phyloP scores from a whole-genome alignment of 2,329 filamentous ascomycete species.

The Arthrinium phaeospermum region DNA sequence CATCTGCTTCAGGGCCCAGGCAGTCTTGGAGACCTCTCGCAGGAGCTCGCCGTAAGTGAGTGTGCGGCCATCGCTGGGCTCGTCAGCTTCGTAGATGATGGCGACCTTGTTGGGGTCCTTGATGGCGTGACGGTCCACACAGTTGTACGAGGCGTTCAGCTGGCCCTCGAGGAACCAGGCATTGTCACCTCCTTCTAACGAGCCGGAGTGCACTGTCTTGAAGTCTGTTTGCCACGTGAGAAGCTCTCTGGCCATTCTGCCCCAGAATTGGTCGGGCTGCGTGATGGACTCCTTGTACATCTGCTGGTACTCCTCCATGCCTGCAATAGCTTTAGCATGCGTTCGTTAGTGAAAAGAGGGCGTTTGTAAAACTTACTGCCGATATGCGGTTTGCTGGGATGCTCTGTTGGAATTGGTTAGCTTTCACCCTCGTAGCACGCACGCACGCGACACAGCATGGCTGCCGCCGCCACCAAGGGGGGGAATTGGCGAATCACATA shows the following conservation, averaged over 20 bases:
- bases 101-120: conserved; percentile 91
- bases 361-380: conserved; percentile 53
- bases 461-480: neutral
- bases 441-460: neutral
- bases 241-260: conserved; percentile 80
- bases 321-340: conserved; percentile 45
- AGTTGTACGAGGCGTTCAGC: conserved; percentile 97
- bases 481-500: conserved; percentile 48
- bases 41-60: conserved; percentile 94
- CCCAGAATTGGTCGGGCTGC: conserved; percentile 91
- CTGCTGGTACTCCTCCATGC: conserved; percentile 69
- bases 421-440: neutral
- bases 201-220: conserved; percentile 82
- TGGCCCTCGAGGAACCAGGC: conserved; percentile 95
- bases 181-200: conserved; percentile 78
- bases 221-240: conserved; percentile 92
- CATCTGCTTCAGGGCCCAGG: conserved; percentile 91
- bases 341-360: neutral
- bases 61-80: conserved; percentile 82
- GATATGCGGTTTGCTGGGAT: conserved; percentile 73
- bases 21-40: conserved; percentile 85
- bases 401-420: conserved; percentile 55
- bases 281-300: conserved; percentile 86
- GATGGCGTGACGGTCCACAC: conserved; percentile 94
- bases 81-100: conserved; percentile 98